phyloP scores from a whole-genome alignment of 2,329 filamentous ascomycete species.

The Lasiodiplodia hormozganensis region DNA sequence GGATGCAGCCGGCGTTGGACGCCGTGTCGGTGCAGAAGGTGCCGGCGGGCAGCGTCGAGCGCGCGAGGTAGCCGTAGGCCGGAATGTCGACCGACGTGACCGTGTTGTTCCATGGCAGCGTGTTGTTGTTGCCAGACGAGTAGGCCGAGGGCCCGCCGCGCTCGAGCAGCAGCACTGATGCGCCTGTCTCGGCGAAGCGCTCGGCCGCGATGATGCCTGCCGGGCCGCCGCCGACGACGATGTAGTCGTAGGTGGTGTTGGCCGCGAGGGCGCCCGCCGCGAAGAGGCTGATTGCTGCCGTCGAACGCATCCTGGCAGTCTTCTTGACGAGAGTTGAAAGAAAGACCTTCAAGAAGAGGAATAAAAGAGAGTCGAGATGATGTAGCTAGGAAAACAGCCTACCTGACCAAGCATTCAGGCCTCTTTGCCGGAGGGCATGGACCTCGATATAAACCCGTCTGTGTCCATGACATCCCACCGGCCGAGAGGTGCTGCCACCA shows the following conservation, averaged over 20 bases:
- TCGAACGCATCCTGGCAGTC: neutral
- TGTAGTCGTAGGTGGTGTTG: conserved; percentile 65
- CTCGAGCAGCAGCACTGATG: conserved; percentile 66
- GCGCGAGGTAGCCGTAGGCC: conserved; percentile 74
- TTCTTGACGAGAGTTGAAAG: neutral
- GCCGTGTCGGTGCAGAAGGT: conserved; percentile 70
- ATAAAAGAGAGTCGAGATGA: neutral
- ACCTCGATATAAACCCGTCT: neutral
- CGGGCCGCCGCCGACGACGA: conserved; percentile 67
- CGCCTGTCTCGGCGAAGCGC: conserved; percentile 68
- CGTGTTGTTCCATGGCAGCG: conserved; percentile 58
- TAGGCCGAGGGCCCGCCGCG: conserved; percentile 56
- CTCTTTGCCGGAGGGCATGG: neutral
- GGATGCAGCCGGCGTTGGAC: conserved; percentile 74
- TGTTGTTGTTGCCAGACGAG: conserved; percentile 47
- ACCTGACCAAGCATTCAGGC: neutral
- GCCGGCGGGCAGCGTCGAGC: conserved; percentile 67
- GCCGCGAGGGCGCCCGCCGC: conserved; percentile 35
- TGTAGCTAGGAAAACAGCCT: neutral
- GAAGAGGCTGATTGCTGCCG: neutral
- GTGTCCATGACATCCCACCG: neutral
- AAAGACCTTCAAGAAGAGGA: neutral
- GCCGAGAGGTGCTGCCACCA: neutral
- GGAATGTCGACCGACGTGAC: conserved; percentile 75
- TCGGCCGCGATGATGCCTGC: conserved; percentile 67